A percentile compares a stretch with the other conserved stretches of the same genome.
Evolutionary conservation across 2,329 filamentous ascomycete species (phyloP).

Genomic region (Anthostomella pinea): DNA sequence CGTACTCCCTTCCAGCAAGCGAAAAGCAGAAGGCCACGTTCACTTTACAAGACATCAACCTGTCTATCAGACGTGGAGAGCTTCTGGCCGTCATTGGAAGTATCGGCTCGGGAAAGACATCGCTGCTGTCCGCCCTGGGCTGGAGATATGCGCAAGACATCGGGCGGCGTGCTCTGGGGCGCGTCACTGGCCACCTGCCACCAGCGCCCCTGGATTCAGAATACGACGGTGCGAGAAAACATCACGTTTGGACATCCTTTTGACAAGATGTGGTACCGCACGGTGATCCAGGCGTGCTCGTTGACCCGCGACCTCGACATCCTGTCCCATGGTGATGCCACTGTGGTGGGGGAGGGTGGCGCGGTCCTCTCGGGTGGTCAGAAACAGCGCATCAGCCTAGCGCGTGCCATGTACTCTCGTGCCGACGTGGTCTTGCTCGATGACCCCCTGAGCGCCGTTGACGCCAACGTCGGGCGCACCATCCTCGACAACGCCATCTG

Average conservation of each 20-base stretch:
- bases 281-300: slow-evolving; percentile 78
- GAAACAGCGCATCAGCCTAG: slow-evolving; percentile 89
- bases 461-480: slow-evolving; percentile 63
- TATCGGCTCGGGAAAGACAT: slow-evolving; percentile 83
- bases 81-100: slow-evolving; percentile 75
- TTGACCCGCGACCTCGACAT: slow-evolving; percentile 80
- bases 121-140: slow-evolving; percentile 79
- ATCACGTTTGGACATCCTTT: slow-evolving; percentile 79
- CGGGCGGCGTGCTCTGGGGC: slow-evolving; percentile 69
- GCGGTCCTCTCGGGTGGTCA: slow-evolving; percentile 92
- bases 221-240: slow-evolving; percentile 78
- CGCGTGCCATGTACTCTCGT: slow-evolving; percentile 67
- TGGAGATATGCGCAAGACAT: slow-evolving; percentile 83
- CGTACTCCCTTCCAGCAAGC: slow-evolving; percentile 21
- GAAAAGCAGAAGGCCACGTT: slow-evolving; percentile 48
- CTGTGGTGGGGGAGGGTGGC: slow-evolving; percentile 87
- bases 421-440: slow-evolving; percentile 64
- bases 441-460: slow-evolving; percentile 62
- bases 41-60: slow-evolving; percentile 61
- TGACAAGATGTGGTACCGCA: slow-evolving; percentile 70
- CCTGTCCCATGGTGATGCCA: slow-evolving; percentile 77
- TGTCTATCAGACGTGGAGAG: slow-evolving; percentile 66
- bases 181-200: slow-evolving; percentile 82
- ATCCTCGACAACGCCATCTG: slow-evolving; percentile 90
- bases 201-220: slow-evolving; percentile 95